These are phyloP conservation scores for Detonula confervacea DNA, from an alignment of 352 stramenopile genomes.

Conservation along the genomic window DNA sequence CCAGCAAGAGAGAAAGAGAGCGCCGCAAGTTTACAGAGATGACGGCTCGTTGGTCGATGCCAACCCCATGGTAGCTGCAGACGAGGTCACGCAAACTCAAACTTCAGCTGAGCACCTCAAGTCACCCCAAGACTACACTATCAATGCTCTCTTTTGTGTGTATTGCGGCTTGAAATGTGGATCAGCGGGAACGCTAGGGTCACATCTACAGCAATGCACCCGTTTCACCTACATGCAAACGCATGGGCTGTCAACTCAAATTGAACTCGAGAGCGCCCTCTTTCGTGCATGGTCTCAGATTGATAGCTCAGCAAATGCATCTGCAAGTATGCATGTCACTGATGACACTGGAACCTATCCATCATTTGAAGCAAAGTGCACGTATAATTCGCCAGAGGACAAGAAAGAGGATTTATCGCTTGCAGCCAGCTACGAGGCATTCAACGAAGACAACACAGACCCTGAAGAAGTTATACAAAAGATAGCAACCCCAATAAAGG, in stretches of 20 bases:
- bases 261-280: slow-evolving; percentile 18
- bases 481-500: slow-evolving; percentile 6
- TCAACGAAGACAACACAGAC: too few species aligned
- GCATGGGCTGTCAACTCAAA: slow-evolving; percentile 20
- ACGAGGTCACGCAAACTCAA: not conserved
- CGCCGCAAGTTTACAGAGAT: too few species aligned
- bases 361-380: not conserved
- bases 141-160: slow-evolving; percentile 27
- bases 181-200: slow-evolving; percentile 23
- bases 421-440: not conserved
- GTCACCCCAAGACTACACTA: slow-evolving; percentile 29
- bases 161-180: slow-evolving; percentile 40
- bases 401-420: not conserved
- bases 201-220: slow-evolving; percentile 30
- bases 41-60: not conserved
- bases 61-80: not conserved
- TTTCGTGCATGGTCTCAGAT: slow-evolving; percentile 27
- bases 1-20: too few species aligned
- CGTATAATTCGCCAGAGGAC: not conserved
- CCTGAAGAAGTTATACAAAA: not conserved
- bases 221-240: slow-evolving; percentile 21
- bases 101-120: slow-evolving; percentile 7
- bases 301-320: too few species aligned
- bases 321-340: too few species aligned
- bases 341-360: too few species aligned